Percentiles rank a stretch among this genome's conserved stretches.
Evolutionary conservation across 352 stramenopile genomes (phyloP).

Genomic region (Phytophthora aleatoria): DNA sequence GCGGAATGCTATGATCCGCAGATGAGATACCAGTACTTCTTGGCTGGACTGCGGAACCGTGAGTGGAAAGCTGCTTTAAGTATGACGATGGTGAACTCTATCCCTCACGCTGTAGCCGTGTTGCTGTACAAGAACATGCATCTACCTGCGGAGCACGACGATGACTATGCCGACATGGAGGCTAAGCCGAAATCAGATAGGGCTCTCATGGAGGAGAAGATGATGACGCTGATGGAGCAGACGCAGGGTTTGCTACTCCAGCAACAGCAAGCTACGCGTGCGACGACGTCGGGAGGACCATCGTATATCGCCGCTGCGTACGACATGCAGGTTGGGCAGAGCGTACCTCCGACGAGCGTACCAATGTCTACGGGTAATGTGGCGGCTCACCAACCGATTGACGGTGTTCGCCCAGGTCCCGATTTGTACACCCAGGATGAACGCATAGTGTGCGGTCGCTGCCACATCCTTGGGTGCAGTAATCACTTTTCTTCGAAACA

Average conservation of each 20-base stretch:
- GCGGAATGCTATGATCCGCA: too few species aligned
- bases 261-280: not conserved
- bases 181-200: too few species aligned
- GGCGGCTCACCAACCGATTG: too few species aligned
- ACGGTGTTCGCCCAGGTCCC: not conserved
- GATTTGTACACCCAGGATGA: not conserved
- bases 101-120: not conserved
- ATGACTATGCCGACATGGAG: not conserved
- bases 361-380: not conserved
- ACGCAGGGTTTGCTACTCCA: not conserved
- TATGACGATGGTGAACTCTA: not conserved
- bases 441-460: not conserved
- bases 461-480: not conserved
- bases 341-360: not conserved
- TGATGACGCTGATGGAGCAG: not conserved
- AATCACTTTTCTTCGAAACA: not conserved
- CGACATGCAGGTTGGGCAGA: not conserved
- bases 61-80: not conserved
- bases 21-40: not conserved
- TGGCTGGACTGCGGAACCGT: not conserved
- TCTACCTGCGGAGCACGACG: not conserved
- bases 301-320: not conserved
- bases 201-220: not conserved
- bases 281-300: not conserved
- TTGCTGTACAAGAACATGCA: slow-evolving; percentile 4